These are phyloP conservation scores for Paragyromitra xinjiangensis DNA, from an alignment of 495 filamentous ascomycete species.

Conservation along the genomic window DNA sequence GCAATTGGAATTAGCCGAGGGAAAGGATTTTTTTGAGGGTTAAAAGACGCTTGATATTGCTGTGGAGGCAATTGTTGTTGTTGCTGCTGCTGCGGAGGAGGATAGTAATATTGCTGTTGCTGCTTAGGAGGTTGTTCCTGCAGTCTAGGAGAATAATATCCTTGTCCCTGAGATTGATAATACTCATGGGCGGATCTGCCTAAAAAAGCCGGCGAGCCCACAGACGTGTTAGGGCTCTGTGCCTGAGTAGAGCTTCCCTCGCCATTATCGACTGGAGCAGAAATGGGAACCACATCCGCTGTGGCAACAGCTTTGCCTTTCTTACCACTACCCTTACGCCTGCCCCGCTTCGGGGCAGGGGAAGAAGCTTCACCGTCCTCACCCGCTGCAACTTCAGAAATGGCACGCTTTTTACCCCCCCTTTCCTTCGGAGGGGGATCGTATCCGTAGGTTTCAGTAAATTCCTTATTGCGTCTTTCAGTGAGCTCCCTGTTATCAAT, in stretches of 20 bases:
- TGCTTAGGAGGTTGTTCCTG: not conserved
- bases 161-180: not conserved
- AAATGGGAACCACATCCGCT: not conserved
- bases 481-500: slow-evolving; percentile 48
- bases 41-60: slow-evolving; percentile 10
- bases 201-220: not conserved
- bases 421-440: slow-evolving; percentile 28
- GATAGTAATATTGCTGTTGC: slow-evolving; percentile 2
- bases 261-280: not conserved
- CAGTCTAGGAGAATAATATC: not conserved
- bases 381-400: not conserved
- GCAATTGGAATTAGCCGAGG: not conserved
- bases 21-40: not conserved
- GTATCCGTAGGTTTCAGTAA: slow-evolving; percentile 7
- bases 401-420: slow-evolving; percentile 19
- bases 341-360: slow-evolving; percentile 1
- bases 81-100: not conserved
- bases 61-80: not conserved
- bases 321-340: not conserved
- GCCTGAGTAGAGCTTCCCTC: slow-evolving; percentile 16
- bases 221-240: not conserved
- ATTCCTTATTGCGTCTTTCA: slow-evolving; percentile 23
- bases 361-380: slow-evolving; percentile 8
- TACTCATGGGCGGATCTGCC: not conserved
- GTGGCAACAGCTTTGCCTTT: slow-evolving; percentile 7